Base-by-base conservation (phyloP, 768 basidiomycete species). In the Mycena epipterygia region DNA sequence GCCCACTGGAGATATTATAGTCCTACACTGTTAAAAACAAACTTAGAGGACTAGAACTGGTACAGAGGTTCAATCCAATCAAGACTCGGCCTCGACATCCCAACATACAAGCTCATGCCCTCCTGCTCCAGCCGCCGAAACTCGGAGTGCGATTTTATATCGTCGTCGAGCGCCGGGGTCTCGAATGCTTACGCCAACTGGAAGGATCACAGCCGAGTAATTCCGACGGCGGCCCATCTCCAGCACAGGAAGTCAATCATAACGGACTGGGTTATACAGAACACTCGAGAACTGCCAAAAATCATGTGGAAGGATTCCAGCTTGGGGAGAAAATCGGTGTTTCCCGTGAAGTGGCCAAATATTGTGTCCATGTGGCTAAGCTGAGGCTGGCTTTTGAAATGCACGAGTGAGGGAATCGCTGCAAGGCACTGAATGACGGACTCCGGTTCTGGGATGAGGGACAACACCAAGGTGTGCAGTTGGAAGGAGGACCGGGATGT, bases 281-380 rank as follows among this genome's bases (percentile, higher is more conserved):
- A 5, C 49, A 51, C 13, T 9, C 2, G 14, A 23, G 33, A n/a
- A 23, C 17, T n/a, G 2, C 13, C 12, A 23, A 48, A n/a, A n/a
- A 33, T n/a, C 19, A 56, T 3, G 16, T 67, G 57, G 9, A 59
- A 14, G 27, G 56, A 49, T 67, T 68, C 67, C 23, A 68, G 16
- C 16, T n/a, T 67, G 5, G 66, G 57, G n/a, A 67, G 58, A 23
- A 67, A 44, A 16, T 52, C 29, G 30, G 46, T 8, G 49, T 23
- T 2, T 14, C 39, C 59, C 5, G 32, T 37, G 2, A 68, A 21
- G 25, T 55, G 27, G n/a, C 39, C 12, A n/a, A 53, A 61, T 4
- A 68, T 9, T 17, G 6, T 3, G 25, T 25, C 29, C 16, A 59
- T 60, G 14, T 59, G n/a, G 37, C 7, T 7, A 25, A 27, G 32